Evolutionary conservation across 106 monocot genomes (phyloP).

Genomic region (Dioscorea dumetorum): DNA sequence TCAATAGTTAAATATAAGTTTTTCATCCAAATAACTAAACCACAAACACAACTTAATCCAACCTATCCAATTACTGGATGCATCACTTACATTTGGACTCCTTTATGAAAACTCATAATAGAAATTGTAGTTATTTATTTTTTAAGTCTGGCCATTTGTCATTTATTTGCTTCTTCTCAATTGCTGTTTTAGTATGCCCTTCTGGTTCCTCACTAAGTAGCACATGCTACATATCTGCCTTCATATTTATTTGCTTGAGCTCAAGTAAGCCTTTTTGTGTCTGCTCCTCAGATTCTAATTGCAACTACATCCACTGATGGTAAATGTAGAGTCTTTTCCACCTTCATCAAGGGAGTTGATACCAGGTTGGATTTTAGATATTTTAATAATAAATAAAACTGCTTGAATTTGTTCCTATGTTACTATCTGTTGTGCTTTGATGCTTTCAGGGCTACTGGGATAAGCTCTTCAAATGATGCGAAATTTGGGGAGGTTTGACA

Average conservation of each 20-base stretch:
- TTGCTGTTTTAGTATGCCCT: too few relatives aligned
- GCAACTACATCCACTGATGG: conserved; percentile 99
- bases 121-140: too few relatives aligned
- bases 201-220: too few relatives aligned
- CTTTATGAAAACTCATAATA: too few relatives aligned
- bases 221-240: background rate
- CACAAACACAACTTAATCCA: too few relatives aligned
- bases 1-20: too few relatives aligned
- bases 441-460: conserved; percentile 44
- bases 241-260: background rate
- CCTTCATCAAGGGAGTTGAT: conserved; percentile 95
- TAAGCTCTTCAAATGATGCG: conserved; percentile 52
- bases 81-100: too few relatives aligned
- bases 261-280: background rate
- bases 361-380: conserved; percentile 40
- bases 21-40: too few relatives aligned
- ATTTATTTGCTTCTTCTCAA: too few relatives aligned
- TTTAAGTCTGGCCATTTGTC: too few relatives aligned
- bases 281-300: conserved; percentile 71
- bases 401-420: background rate
- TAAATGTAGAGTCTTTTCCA: conserved; percentile 94
- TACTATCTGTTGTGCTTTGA: conserved; percentile 5
- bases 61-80: too few relatives aligned
- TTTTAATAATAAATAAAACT: too few relatives aligned
- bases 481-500: conserved; percentile 96